Conservation (phyloP, 2,329 filamentous ascomycete genomes). For the Simplicillium sp. region DNA sequence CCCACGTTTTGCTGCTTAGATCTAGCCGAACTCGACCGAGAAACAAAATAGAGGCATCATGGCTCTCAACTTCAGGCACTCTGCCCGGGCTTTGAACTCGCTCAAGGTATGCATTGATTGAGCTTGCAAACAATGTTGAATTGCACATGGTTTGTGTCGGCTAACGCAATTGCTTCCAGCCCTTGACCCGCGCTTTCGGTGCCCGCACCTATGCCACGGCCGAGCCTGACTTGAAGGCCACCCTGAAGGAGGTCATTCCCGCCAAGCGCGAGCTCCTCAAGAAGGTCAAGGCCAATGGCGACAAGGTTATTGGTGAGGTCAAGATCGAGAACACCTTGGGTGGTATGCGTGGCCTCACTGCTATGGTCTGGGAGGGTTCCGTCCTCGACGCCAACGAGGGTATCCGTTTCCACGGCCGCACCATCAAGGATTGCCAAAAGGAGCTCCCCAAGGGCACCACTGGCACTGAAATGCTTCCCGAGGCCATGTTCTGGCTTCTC, state of each 20-base stretch:
- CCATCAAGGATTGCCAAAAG: constrained; percentile 95
- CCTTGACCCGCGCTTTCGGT: constrained; percentile 20
- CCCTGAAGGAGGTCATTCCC: constrained; percentile 75
- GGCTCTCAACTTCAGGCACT: constrained; percentile 54
- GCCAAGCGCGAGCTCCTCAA: constrained; percentile 90
- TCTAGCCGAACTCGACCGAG: constrained; percentile 1
- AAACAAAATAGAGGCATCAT: constrained; percentile 28
- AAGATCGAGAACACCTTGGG: constrained; percentile 91
- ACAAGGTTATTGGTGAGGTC: constrained; percentile 81
- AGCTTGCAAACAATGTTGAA: background rate
- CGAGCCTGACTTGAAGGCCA: constrained; percentile 84
- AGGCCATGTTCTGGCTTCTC: constrained; percentile 99
- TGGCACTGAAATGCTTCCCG: constrained; percentile 94
- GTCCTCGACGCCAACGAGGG: constrained; percentile 95
- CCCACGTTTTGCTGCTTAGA: background rate
- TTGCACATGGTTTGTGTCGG: background rate
- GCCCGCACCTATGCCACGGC: constrained; percentile 60
- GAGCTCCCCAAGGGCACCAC: constrained; percentile 86
- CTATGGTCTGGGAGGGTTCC: constrained; percentile 98
- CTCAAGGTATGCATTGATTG: constrained; percentile 43
- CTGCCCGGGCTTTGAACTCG: constrained; percentile 53
- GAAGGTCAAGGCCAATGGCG: constrained; percentile 78
- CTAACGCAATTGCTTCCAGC: constrained; percentile 9
- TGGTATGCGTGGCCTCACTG: constrained; percentile 94
- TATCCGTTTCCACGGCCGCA: constrained; percentile 94